Evolutionary conservation across 2,329 filamentous ascomycete species (phyloP).

Genomic region (Cladosporium phlei): DNA sequence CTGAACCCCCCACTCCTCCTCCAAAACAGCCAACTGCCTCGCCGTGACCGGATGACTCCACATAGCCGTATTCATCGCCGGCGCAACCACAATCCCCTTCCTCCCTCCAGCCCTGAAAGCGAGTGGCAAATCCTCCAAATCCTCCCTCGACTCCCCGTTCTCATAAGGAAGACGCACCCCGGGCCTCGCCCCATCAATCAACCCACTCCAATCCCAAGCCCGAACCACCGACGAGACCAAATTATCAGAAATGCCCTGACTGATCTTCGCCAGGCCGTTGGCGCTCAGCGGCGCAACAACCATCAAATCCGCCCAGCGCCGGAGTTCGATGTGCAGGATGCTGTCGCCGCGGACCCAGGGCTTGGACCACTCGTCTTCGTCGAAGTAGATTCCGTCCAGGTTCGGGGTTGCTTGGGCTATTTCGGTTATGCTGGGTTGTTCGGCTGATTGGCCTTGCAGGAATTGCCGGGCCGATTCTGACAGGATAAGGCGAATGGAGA

Average conservation of each 20-base stretch:
- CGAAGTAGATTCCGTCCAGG: slow-evolving; percentile 75
- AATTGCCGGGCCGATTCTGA: slow-evolving; percentile 71
- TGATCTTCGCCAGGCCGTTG: slow-evolving; percentile 81
- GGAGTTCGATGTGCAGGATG: slow-evolving; percentile 86
- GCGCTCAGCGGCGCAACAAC: slow-evolving; percentile 77
- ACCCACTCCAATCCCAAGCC: slow-evolving; percentile 78
- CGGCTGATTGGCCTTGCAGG: slow-evolving; percentile 66
- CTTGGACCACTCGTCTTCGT: slow-evolving; percentile 78
- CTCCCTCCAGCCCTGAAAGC: slow-evolving; percentile 34
- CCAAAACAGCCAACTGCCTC: slow-evolving; percentile 64
- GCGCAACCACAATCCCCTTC: slow-evolving; percentile 69
- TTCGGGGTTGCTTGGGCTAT: slow-evolving; percentile 59
- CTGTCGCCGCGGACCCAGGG: slow-evolving; percentile 73
- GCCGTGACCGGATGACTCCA: slow-evolving; percentile 78
- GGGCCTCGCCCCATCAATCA: slow-evolving; percentile 44
- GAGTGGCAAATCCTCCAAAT: slow-evolving; percentile 12
- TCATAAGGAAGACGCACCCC: slow-evolving; percentile 21
- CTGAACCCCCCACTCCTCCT: slow-evolving; percentile 66
- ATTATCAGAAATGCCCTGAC: slow-evolving; percentile 70
- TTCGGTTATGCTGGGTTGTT: slow-evolving; percentile 66
- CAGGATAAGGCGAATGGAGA: slow-evolving; percentile 82
- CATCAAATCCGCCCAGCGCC: slow-evolving; percentile 75
- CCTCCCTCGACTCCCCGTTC: slow-evolving; percentile 8
- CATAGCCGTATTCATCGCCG: slow-evolving; percentile 88
- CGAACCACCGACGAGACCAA: slow-evolving; percentile 69